Evolutionary conservation across 148 eudicot genomes (phyloP).

Genomic region (Cornus florida): DNA sequence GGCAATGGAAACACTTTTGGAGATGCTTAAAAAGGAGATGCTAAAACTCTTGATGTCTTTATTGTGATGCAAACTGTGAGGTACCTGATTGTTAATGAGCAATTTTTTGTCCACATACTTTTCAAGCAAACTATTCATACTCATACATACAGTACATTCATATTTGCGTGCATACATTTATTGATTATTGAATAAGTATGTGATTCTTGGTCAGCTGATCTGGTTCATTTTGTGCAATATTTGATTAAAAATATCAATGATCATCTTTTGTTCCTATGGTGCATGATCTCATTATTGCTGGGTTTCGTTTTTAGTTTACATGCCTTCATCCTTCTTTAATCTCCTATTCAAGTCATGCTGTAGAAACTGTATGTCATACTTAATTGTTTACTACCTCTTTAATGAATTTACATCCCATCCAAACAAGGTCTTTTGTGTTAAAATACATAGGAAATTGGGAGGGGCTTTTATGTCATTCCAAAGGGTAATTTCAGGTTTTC

Average conservation of each 20-base stretch:
- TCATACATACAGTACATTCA: not conserved
- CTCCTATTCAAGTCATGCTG: too few relatives aligned
- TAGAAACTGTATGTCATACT: too few relatives aligned
- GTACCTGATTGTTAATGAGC: slow-evolving; percentile 25
- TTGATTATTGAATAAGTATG: not conserved
- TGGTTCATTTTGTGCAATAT: not conserved
- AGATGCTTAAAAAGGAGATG: slow-evolving; percentile 68
- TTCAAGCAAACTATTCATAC: not conserved
- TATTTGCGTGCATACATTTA: not conserved
- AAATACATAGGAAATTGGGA: too few relatives aligned
- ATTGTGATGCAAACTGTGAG: slow-evolving; percentile 76
- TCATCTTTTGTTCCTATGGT: not conserved
- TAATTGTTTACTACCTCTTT: too few relatives aligned
- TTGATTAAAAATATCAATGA: too few relatives aligned
- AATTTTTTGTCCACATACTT: not conserved
- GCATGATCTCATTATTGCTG: slow-evolving; percentile 3
- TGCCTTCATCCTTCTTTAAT: not conserved
- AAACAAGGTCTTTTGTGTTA: too few relatives aligned
- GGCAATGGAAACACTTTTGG: slow-evolving; percentile 65
- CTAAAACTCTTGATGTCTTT: slow-evolving; percentile 54
- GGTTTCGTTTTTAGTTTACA: slow-evolving; percentile 5
- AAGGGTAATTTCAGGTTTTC: too few relatives aligned
- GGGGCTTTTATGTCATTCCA: too few relatives aligned
- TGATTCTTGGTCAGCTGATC: not conserved
- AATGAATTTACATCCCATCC: too few relatives aligned